phyloP scores from a whole-genome alignment of 345 rosid species.

The Clarkia xantiana region DNA sequence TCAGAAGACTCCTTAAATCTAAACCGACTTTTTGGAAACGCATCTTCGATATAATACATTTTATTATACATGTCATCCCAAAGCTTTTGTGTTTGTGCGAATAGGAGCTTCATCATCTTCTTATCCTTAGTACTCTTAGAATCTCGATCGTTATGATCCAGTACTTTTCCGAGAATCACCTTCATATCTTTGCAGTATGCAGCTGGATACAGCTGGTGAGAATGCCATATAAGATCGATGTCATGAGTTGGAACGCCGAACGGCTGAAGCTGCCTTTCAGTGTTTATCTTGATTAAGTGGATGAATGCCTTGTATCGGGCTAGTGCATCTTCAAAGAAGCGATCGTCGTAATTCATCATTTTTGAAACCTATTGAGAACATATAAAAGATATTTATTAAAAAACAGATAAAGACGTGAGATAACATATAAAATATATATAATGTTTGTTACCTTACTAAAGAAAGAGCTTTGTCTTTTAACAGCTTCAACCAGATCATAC shows the following conservation, averaged over 20 bases:
- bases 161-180: constrained; percentile 6
- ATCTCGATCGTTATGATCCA: too few species aligned
- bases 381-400: too few species aligned
- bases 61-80: too few species aligned
- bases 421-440: too few species aligned
- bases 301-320: constrained; percentile 81
- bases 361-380: not conserved
- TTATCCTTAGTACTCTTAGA: too few species aligned
- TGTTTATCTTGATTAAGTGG: constrained; percentile 53
- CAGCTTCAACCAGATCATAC: constrained; percentile 74
- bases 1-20: too few species aligned
- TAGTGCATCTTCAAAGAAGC: constrained; percentile 62
- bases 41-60: too few species aligned
- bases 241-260: constrained; percentile 88
- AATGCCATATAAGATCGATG: constrained; percentile 88
- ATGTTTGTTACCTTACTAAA: constrained; percentile 55
- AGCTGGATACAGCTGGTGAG: constrained; percentile 67
- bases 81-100: too few species aligned
- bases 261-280: constrained; percentile 32
- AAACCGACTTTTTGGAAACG: too few species aligned
- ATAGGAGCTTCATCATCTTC: too few species aligned
- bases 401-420: too few species aligned
- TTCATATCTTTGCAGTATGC: constrained; percentile 50
- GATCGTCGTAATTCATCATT: constrained; percentile 22
- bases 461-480: constrained; percentile 76